Conservation (phyloP, 2,329 filamentous ascomycete species). For the Thielaviopsis euricoi region DNA sequence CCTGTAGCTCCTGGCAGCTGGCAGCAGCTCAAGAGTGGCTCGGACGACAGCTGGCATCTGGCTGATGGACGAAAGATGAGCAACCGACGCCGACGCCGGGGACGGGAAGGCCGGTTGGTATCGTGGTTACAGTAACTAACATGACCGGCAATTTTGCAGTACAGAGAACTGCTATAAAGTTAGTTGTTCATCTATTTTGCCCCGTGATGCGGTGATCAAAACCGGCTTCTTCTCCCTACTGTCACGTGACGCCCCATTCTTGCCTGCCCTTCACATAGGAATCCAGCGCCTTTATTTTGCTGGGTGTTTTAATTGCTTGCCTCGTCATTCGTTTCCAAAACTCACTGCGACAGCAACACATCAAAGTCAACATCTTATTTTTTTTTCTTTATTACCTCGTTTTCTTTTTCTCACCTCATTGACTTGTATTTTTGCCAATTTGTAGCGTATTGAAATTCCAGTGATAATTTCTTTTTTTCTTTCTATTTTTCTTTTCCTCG, state of each 20-base stretch:
- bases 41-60: not conserved
- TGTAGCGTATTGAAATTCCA: not conserved
- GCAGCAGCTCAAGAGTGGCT: not conserved
- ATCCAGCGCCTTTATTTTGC: not conserved
- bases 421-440: not conserved
- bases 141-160: too few relatives aligned
- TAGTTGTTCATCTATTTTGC: too few relatives aligned
- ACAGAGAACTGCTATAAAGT: too few relatives aligned
- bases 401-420: not conserved
- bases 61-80: too few relatives aligned
- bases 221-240: not conserved
- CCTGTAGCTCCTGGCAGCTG: not conserved
- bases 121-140: too few relatives aligned
- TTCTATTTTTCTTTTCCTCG: not conserved
- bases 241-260: not conserved
- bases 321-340: not conserved
- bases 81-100: not conserved
- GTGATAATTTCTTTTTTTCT: not conserved
- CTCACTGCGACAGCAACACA: too few relatives aligned
- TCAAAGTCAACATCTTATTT: too few relatives aligned
- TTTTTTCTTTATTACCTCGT: not conserved
- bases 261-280: not conserved
- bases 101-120: too few relatives aligned
- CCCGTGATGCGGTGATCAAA: not conserved
- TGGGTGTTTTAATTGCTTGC: not conserved